Conservation (phyloP, 768 basidiomycete species). For the Naematelia encephala region DNA sequence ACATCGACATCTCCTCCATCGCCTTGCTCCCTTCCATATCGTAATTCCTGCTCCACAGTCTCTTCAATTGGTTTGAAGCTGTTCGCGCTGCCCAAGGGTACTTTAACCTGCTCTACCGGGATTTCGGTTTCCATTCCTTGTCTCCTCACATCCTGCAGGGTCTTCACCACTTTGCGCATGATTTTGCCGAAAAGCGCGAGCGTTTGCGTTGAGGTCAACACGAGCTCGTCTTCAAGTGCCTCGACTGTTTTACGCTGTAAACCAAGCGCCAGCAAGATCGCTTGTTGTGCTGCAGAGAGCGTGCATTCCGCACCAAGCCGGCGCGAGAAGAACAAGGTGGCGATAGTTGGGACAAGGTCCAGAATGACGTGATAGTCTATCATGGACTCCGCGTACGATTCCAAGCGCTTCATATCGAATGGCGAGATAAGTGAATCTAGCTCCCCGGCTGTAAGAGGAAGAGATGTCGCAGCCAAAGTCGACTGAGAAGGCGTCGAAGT, state of each 20-base stretch:
- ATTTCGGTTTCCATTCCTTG: constrained; percentile 65
- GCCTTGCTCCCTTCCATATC: constrained; percentile 49
- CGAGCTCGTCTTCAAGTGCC: constrained; percentile 78
- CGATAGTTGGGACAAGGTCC: constrained; percentile 78
- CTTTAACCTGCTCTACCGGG: constrained; percentile 44
- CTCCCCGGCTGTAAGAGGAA: constrained; percentile 55
- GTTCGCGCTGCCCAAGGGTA: constrained; percentile 16
- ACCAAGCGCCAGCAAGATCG: constrained; percentile 83
- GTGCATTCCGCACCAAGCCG: constrained; percentile 60
- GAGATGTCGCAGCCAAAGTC: constrained; percentile 1
- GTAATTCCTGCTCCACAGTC: constrained; percentile 20
- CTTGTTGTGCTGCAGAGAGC: constrained; percentile 83
- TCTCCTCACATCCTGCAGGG: constrained; percentile 73
- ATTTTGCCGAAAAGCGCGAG: constrained; percentile 90
- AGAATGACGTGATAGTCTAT: constrained; percentile 95
- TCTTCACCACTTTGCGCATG: constrained; percentile 75
- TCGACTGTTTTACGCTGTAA: constrained; percentile 86
- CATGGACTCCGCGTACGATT: constrained; percentile 86
- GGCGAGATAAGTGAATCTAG: constrained; percentile 70
- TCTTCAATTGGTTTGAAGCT: constrained; percentile 22
- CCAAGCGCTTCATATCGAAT: constrained; percentile 91
- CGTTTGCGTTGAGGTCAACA: constrained; percentile 77
- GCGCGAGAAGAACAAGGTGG: constrained; percentile 78
- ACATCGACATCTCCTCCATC: constrained; percentile 66
- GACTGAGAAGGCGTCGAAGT: constrained; percentile 36